Evolutionary conservation across 202 grass and related monocot species (phyloP).

Genomic region (Hordeum pubiflorum): DNA sequence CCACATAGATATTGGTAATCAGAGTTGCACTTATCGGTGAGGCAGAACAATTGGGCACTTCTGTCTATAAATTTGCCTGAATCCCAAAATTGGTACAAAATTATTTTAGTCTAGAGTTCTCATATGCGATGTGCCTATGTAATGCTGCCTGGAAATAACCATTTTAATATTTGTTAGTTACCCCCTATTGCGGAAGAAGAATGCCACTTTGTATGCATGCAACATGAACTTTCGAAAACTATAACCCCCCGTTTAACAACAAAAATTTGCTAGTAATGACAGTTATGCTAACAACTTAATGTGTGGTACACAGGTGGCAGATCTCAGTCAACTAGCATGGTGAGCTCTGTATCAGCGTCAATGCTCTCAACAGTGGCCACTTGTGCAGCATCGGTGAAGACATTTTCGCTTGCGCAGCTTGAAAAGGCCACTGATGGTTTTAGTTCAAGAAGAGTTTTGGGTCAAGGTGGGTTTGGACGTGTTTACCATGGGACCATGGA

Average conservation of each 20-base stretch:
- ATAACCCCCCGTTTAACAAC: background rate
- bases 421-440: slow-evolving; percentile 80
- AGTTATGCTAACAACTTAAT: slow-evolving; percentile 23
- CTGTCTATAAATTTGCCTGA: background rate
- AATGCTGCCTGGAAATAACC: background rate
- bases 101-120: background rate
- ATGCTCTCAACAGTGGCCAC: slow-evolving; percentile 49
- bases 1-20: background rate
- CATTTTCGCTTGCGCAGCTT: slow-evolving; percentile 66
- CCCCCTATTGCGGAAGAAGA: background rate
- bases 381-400: slow-evolving; percentile 54
- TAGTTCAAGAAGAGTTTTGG: slow-evolving; percentile 60
- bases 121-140: background rate
- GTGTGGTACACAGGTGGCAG: slow-evolving; percentile 49
- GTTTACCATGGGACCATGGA: slow-evolving; percentile 74
- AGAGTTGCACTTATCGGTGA: background rate
- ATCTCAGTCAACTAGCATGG: slow-evolving; percentile 55
- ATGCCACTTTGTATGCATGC: background rate
- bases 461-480: slow-evolving; percentile 86
- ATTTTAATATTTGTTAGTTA: background rate
- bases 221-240: background rate
- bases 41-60: background rate
- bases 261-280: background rate
- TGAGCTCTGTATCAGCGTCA: slow-evolving; percentile 52
- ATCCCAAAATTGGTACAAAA: background rate